Base-by-base conservation (phyloP, 805 yeast species). In the Candida argentea region DNA sequence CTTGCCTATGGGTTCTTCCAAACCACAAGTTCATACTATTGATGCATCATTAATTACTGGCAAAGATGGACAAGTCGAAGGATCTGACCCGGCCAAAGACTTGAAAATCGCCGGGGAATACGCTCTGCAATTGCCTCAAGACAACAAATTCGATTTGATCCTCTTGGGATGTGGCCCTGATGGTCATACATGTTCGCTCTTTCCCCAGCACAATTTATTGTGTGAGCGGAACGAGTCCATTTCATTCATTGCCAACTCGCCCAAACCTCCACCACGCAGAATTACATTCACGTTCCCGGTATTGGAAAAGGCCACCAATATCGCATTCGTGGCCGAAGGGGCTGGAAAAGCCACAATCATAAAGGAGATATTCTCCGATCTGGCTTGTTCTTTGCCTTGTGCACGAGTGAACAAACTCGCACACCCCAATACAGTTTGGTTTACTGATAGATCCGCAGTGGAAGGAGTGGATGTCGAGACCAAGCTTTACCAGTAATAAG, bases 121-220 rank as follows among this genome's bases (percentile, higher is more conserved):
- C 52, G 77, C 70, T 38, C 35, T 60, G 2, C 57, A 62, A 24
- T 53, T 86, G 29, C 84, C 89, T 6, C 20, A 35, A 5, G 52
- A 52, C 31, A 47, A 42, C 14, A 46, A 52, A 34, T 45, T 76
- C 16, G 94, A 86, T 52, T 58, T 85, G 42, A 59, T 86, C 14
- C 58, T 85, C 31, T 65, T 86, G 37, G 96, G 96, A 14, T 81
- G 91, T 51, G 96, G 96, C 5, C 95, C 95, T 20, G 96, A 86
- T 46, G 96, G 95, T 21, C 96, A 86, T 53, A 86, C 95, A 4
- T 83, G 94, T 58, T 86, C 95, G 1, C 62, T 86, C 37, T 86
- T 86, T 70, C 95, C 95, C 8, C 86, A 79, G 21, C 95, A 85
- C 51, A 43, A 52, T 35, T 64, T 84, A 43, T 62, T 86, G 32